Percentiles rank a stretch among this genome's conserved stretches.
phyloP scores from a whole-genome alignment of 371 early-diverging fungal species.

The Lichtheimia ornata region DNA sequence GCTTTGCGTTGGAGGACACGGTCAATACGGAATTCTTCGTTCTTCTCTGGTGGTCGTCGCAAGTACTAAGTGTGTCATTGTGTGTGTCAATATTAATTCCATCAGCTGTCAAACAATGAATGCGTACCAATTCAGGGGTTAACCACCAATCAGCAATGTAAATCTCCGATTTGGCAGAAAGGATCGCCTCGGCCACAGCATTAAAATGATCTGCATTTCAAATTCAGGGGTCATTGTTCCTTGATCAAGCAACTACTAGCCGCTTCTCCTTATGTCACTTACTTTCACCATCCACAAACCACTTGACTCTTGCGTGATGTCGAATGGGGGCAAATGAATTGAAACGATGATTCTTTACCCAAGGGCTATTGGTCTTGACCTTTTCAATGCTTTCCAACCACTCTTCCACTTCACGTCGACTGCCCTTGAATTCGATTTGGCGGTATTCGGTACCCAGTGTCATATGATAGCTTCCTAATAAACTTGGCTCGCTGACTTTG shows the following conservation, averaged over 20 bases:
- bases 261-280: constrained; percentile 2
- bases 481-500: constrained; percentile 25
- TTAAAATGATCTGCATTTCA: constrained; percentile 68
- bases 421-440: constrained; percentile 70
- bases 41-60: constrained; percentile 72
- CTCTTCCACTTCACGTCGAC: constrained; percentile 63
- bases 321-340: constrained; percentile 84
- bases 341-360: constrained; percentile 73
- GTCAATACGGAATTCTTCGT: constrained; percentile 82
- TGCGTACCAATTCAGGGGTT: constrained; percentile 41
- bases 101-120: constrained; percentile 1
- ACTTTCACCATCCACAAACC: constrained; percentile 81
- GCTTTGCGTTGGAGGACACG: constrained; percentile 84
- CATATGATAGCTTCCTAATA: constrained; percentile 46
- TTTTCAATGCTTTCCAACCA: constrained; percentile 64
- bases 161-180: constrained; percentile 72
- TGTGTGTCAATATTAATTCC: too few species aligned
- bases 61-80: constrained; percentile 56
- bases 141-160: constrained; percentile 70
- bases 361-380: constrained; percentile 64
- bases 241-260: background rate
- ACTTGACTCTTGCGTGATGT: constrained; percentile 63
- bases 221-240: constrained; percentile 2
- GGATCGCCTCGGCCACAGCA: constrained; percentile 74
- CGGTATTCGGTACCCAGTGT: constrained; percentile 60